phyloP scores from a whole-genome alignment of 129 eudicot genomes.

The Flaveria linearis region DNA sequence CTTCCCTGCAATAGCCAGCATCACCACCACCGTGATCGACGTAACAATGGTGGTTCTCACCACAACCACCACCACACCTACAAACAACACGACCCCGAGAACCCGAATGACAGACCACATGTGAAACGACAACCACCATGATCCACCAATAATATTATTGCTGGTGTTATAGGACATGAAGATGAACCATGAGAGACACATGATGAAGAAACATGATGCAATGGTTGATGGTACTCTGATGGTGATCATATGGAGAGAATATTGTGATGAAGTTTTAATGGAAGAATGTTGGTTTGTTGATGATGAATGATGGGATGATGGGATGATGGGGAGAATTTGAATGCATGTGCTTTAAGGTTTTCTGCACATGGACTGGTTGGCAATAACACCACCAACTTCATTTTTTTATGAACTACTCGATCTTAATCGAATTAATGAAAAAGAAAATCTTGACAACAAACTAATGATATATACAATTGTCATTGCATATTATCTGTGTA shows the following conservation, averaged over 20 bases:
- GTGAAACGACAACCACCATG: slow-evolving; percentile 32
- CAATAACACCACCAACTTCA: slow-evolving; percentile 39
- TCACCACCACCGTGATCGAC: slow-evolving; percentile 71
- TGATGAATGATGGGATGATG: neutral
- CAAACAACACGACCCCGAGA: slow-evolving; percentile 25
- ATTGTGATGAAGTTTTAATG: slow-evolving; percentile 18
- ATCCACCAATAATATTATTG: neutral
- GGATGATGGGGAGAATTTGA: slow-evolving; percentile 5
- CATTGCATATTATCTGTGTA: too few species aligned
- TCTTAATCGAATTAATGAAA: neutral
- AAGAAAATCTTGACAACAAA: neutral
- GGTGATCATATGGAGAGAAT: slow-evolving; percentile 18
- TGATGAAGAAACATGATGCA: slow-evolving; percentile 24
- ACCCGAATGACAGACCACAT: slow-evolving; percentile 15
- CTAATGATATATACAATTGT: too few species aligned
- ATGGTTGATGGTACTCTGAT: slow-evolving; percentile 22
- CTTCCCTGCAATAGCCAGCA: slow-evolving; percentile 69
- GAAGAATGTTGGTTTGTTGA: slow-evolving; percentile 30
- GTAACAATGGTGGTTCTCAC: slow-evolving; percentile 66
- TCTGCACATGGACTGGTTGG: slow-evolving; percentile 41
- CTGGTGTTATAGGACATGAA: slow-evolving; percentile 9
- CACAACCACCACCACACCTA: slow-evolving; percentile 37
- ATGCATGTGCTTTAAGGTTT: slow-evolving; percentile 27
- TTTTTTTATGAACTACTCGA: slow-evolving; percentile 1
- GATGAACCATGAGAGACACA: slow-evolving; percentile 14